Conservation (phyloP, 805 yeast species). For the Candida berthetii region DNA sequence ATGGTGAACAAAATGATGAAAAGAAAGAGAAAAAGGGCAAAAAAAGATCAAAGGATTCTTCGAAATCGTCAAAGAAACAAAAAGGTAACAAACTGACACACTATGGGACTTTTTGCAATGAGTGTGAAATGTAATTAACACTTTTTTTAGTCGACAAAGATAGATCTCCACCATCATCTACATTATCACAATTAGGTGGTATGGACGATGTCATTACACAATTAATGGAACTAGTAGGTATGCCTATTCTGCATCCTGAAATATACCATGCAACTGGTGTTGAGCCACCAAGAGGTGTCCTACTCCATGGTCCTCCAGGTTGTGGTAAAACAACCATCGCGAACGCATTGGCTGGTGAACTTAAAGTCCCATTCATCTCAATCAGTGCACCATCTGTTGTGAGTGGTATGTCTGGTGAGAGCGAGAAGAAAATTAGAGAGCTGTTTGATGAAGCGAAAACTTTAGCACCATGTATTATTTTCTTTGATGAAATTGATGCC, state of each 20-base stretch:
- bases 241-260: conserved; percentile 93
- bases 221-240: conserved; percentile 82
- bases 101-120: conserved; percentile 11
- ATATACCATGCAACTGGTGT: conserved; percentile 83
- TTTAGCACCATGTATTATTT: conserved; percentile 87
- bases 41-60: conserved; percentile 44
- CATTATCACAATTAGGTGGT: conserved; percentile 80
- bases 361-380: conserved; percentile 87
- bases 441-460: conserved; percentile 87
- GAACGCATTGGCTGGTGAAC: conserved; percentile 91
- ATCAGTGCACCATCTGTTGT: conserved; percentile 95
- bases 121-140: conserved; percentile 2
- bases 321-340: conserved; percentile 98
- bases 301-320: conserved; percentile 98
- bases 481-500: conserved; percentile 96
- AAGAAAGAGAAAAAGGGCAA: conserved; percentile 31
- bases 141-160: conserved; percentile 34
- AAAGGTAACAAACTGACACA: conserved; percentile 22
- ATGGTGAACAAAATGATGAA: conserved; percentile 4
- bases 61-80: conserved; percentile 29
- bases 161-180: conserved; percentile 63
- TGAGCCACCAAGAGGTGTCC: conserved; percentile 90
- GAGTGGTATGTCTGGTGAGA: conserved; percentile 99
- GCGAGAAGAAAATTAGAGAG: conserved; percentile 90
- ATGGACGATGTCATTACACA: conserved; percentile 80